These are phyloP conservation scores for Penicillium sp. DNA, from an alignment of 2,329 filamentous ascomycete species.

Conservation along the genomic window DNA sequence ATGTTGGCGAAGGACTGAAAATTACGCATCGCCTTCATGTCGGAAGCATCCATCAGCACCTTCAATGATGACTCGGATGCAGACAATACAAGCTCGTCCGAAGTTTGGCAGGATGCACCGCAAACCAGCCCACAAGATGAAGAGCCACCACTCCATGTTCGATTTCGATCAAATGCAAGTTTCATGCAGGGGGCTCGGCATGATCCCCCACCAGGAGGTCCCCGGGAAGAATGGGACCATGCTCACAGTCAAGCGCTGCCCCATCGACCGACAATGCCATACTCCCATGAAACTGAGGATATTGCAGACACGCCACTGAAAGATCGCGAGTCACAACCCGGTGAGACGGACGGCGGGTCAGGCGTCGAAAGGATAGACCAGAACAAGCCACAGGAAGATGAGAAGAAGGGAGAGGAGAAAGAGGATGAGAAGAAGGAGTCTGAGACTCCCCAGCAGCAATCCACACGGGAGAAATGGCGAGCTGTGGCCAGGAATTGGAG, in stretches of 20 bases:
- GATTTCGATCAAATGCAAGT: slow-evolving; percentile 17
- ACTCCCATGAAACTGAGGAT: slow-evolving; percentile 29
- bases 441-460: neutral
- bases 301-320: slow-evolving; percentile 26
- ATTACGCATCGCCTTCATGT: slow-evolving; percentile 3
- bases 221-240: slow-evolving; percentile 13
- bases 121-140: slow-evolving; percentile 6
- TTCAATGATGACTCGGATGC: slow-evolving; percentile 1
- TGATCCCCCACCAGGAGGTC: slow-evolving; percentile 7
- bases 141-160: slow-evolving; percentile 10
- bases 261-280: slow-evolving; percentile 21
- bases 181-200: slow-evolving; percentile 3
- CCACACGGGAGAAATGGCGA: slow-evolving; percentile 1
- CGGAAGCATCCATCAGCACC: neutral
- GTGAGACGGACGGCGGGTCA: neutral
- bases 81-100: slow-evolving; percentile 2
- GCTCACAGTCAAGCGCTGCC: slow-evolving; percentile 12
- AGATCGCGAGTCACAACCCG: neutral
- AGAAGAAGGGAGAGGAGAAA: slow-evolving; percentile 1
- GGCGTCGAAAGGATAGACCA: slow-evolving; percentile 4
- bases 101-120: slow-evolving; percentile 1
- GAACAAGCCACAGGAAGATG: neutral
- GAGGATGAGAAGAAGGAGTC: neutral
- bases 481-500: slow-evolving; percentile 5
- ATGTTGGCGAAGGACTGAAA: slow-evolving; percentile 7